phyloP scores from a whole-genome alignment of 257 asterid species.

The Knoxia roxburghii region DNA sequence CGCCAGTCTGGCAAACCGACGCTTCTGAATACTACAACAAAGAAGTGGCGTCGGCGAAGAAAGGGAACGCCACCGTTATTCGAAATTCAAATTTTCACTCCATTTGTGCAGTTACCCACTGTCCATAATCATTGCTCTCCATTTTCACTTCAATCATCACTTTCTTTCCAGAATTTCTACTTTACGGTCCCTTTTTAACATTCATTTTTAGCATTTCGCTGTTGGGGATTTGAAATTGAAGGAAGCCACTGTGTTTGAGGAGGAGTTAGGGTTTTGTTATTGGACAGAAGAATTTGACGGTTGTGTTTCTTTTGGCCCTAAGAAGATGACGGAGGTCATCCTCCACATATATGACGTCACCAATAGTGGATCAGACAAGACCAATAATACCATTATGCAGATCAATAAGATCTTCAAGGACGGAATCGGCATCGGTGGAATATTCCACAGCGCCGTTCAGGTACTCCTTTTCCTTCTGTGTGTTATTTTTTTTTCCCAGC shows the following conservation, averaged over 20 bases:
- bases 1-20: too few species aligned
- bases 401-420: constrained; percentile 96
- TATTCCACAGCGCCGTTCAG: constrained; percentile 99
- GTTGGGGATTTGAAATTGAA: not conserved
- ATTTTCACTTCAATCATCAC: not conserved
- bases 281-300: not conserved
- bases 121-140: constrained; percentile 9
- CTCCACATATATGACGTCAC: constrained; percentile 96
- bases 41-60: too few species aligned
- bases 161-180: not conserved
- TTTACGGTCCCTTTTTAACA: too few species aligned
- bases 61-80: not conserved
- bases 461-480: constrained; percentile 22
- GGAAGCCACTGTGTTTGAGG: not conserved
- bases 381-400: constrained; percentile 86
- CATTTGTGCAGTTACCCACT: not conserved
- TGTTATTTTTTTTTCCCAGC: not conserved
- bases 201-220: too few species aligned
- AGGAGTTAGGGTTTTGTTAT: constrained; percentile 27
- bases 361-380: constrained; percentile 80
- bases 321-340: constrained; percentile 59
- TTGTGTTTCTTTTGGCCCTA: not conserved
- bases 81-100: constrained; percentile 6
- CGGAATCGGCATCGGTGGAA: constrained; percentile 97
- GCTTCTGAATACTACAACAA: too few species aligned